Percentiles rank a stretch among this genome's conserved stretches.
phyloP scores from a whole-genome alignment of 2,329 filamentous ascomycete species.

The Magnaporthales sp. region DNA sequence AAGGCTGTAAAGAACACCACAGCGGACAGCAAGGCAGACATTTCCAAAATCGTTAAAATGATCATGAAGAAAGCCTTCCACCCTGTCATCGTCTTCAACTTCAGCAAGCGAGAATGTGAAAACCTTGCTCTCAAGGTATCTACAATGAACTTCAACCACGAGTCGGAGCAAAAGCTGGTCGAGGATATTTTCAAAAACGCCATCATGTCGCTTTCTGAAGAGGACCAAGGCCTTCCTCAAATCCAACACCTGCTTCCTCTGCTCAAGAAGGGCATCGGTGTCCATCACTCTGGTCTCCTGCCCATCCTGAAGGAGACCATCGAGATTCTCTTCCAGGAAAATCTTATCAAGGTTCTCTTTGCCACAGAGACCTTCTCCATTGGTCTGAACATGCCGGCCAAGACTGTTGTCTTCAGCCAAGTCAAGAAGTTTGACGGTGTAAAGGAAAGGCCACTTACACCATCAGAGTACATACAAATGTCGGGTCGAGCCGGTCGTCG shows the following conservation, averaged over 20 bases:
- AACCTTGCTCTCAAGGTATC: slow-evolving; percentile 81
- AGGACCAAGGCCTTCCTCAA: slow-evolving; percentile 81
- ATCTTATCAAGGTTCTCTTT: slow-evolving; percentile 94
- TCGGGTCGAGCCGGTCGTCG: slow-evolving; percentile 92
- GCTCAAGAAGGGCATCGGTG: slow-evolving; percentile 83
- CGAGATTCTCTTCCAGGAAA: slow-evolving; percentile 97
- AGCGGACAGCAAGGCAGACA: slow-evolving; percentile 62
- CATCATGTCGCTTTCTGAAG: slow-evolving; percentile 84
- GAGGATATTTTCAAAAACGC: slow-evolving; percentile 89
- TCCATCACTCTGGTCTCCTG: slow-evolving; percentile 91
- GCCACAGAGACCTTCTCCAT: slow-evolving; percentile 99
- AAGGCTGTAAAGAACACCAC: slow-evolving; percentile 73
- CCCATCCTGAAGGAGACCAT: slow-evolving; percentile 98
- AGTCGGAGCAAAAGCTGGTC: slow-evolving; percentile 91
- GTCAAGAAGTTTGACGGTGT: slow-evolving; percentile 92
- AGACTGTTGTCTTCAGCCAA: slow-evolving; percentile 97
- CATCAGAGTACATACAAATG: slow-evolving; percentile 98
- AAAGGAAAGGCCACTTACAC: slow-evolving; percentile 72
- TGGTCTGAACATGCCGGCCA: slow-evolving; percentile 96
- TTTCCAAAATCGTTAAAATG: slow-evolving; percentile 98
- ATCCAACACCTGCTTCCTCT: slow-evolving; percentile 86
- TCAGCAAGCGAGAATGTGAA: slow-evolving; percentile 97
- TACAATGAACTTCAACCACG: slow-evolving; percentile 86
- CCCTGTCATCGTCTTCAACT: slow-evolving; percentile 98
- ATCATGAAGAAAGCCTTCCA: slow-evolving; percentile 97